phyloP scores from a whole-genome alignment of 805 yeast genomes.

The Clavispora fructus region DNA sequence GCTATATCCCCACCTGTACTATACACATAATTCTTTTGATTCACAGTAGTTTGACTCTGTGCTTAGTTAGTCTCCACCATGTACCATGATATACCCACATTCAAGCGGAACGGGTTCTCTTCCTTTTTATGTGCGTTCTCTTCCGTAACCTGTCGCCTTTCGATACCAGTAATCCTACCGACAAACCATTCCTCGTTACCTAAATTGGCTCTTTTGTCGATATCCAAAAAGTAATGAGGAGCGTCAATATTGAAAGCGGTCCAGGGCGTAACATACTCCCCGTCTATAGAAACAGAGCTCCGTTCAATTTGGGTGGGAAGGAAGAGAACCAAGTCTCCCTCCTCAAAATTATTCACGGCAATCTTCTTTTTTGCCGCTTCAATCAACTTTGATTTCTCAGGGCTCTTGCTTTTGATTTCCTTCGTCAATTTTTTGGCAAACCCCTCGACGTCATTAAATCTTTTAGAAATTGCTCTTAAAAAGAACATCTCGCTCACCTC shows the following conservation, averaged over 20 bases:
- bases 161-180: constrained; percentile 59
- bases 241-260: constrained; percentile 90
- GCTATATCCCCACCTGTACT: background rate
- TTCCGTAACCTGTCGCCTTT: constrained; percentile 47
- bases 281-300: constrained; percentile 4
- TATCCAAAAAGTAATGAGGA: constrained; percentile 72
- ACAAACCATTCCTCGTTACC: constrained; percentile 72
- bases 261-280: constrained; percentile 56
- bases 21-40: background rate
- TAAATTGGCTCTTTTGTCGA: constrained; percentile 21
- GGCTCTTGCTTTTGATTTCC: constrained; percentile 52
- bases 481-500: constrained; percentile 23
- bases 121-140: constrained; percentile 25
- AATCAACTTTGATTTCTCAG: constrained; percentile 37
- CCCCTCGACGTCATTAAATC: constrained; percentile 86
- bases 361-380: constrained; percentile 38
- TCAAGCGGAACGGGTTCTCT: constrained; percentile 62
- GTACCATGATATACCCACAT: constrained; percentile 61
- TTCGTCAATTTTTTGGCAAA: constrained; percentile 81
- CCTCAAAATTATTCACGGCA: constrained; percentile 60
- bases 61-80: constrained; percentile 13
- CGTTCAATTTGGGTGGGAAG: constrained; percentile 64
- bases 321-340: constrained; percentile 77
- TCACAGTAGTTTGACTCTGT: too few species aligned
- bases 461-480: constrained; percentile 48